A percentile compares a stretch with the other conserved stretches of the same genome.
These are phyloP conservation scores for Phlyctochytrium planicorne DNA, from an alignment of 192 early-diverging fungal genomes.

Conservation along the genomic window DNA sequence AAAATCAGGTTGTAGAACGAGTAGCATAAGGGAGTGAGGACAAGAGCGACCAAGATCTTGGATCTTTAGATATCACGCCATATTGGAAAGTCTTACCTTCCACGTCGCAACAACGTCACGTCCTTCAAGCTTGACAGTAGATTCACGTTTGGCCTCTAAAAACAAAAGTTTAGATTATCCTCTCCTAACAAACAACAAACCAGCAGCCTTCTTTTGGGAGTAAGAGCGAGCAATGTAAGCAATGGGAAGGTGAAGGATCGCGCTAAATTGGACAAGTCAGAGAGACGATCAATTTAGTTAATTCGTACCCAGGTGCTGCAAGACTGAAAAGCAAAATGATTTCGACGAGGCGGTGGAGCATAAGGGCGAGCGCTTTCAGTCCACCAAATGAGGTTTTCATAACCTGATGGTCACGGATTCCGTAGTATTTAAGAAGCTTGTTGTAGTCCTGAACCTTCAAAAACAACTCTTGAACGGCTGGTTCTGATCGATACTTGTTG, in stretches of 20 bases:
- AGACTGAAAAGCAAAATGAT: constrained; percentile 72
- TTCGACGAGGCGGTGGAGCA: constrained; percentile 69
- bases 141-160: constrained; percentile 76
- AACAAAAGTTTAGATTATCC: constrained; percentile 13
- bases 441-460: constrained; percentile 83
- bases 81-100: constrained; percentile 60
- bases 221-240: background rate
- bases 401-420: constrained; percentile 96
- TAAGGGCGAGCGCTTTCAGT: constrained; percentile 59
- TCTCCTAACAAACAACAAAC: constrained; percentile 1
- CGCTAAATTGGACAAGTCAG: background rate
- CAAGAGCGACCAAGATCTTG: constrained; percentile 67
- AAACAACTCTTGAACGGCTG: constrained; percentile 75
- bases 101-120: constrained; percentile 95
- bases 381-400: constrained; percentile 72
- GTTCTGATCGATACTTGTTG: constrained; percentile 76
- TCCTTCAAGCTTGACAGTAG: constrained; percentile 91
- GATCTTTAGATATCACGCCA: too few relatives aligned
- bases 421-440: constrained; percentile 85
- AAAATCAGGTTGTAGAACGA: constrained; percentile 67
- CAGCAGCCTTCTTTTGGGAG: background rate
- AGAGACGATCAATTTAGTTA: background rate
- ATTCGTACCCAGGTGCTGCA: constrained; percentile 76
- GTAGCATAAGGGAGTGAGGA: constrained; percentile 74
- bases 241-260: background rate